Percentiles rank a stretch among this genome's conserved stretches.
These are phyloP conservation scores for Hysterium pulicare DNA, from an alignment of 2,329 filamentous ascomycete genomes.

Conservation along the genomic window DNA sequence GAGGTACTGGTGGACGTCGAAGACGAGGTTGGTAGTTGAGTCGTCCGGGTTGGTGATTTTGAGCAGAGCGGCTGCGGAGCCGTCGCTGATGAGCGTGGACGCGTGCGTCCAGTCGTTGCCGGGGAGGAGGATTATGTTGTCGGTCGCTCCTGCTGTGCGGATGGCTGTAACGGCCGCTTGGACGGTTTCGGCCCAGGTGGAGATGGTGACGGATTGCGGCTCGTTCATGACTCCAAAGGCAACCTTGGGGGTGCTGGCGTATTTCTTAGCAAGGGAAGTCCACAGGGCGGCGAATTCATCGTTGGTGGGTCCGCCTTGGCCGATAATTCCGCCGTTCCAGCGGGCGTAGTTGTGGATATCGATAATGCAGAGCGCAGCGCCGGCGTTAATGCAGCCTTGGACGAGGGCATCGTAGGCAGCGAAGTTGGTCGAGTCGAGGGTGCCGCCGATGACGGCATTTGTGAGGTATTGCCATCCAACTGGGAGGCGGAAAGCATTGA, in stretches of 20 bases:
- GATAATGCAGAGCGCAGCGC: slow-evolving; percentile 56
- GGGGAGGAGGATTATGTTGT: slow-evolving; percentile 62
- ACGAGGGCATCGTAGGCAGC: slow-evolving; percentile 55
- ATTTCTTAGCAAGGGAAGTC: slow-evolving; percentile 55
- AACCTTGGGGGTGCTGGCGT: slow-evolving; percentile 52
- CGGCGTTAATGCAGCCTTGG: slow-evolving; percentile 55
- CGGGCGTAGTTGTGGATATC: slow-evolving; percentile 52
- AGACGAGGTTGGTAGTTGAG: slow-evolving; percentile 50
- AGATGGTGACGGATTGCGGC: slow-evolving; percentile 53
- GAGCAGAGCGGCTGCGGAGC: slow-evolving; percentile 45
- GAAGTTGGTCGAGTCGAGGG: slow-evolving; percentile 48
- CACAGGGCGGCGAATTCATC: slow-evolving; percentile 58
- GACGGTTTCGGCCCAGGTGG: slow-evolving; percentile 57
- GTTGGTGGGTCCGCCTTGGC: slow-evolving; percentile 62
- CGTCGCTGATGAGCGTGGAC: slow-evolving; percentile 20
- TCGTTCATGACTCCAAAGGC: slow-evolving; percentile 68
- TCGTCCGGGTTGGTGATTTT: slow-evolving; percentile 59
- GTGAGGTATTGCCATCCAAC: slow-evolving; percentile 60
- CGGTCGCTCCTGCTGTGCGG: slow-evolving; percentile 57
- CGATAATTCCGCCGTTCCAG: slow-evolving; percentile 61
- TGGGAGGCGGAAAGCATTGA: slow-evolving; percentile 58
- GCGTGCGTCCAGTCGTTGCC: slow-evolving; percentile 56
- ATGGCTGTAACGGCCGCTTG: slow-evolving; percentile 65
- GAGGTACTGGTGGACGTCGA: slow-evolving; percentile 43
- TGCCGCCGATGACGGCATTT: slow-evolving; percentile 49